These are phyloP conservation scores for Samsoniella hepiali DNA, from an alignment of 2,329 filamentous ascomycete genomes.

Conservation along the genomic window DNA sequence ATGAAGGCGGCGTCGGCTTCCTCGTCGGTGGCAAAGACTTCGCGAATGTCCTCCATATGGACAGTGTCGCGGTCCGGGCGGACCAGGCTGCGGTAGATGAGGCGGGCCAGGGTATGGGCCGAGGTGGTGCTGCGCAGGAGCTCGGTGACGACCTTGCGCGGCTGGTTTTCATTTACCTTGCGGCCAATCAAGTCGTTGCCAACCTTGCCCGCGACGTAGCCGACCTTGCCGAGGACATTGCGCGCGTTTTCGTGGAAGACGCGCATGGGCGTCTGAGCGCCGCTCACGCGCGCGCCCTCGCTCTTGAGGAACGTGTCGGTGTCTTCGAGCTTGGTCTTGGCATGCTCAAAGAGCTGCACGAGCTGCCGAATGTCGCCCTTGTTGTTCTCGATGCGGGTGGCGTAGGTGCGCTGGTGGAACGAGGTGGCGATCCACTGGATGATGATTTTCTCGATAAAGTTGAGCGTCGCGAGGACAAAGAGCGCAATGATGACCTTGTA, in stretches of 20 bases:
- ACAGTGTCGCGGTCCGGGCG: constrained; percentile 74
- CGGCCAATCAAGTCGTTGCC: constrained; percentile 90
- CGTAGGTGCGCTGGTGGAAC: constrained; percentile 88
- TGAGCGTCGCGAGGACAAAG: constrained; percentile 76
- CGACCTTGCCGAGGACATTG: constrained; percentile 73
- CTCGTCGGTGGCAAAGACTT: constrained; percentile 76
- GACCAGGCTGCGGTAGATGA: constrained; percentile 83
- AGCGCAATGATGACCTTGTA: constrained; percentile 84
- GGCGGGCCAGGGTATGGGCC: constrained; percentile 79
- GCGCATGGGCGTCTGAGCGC: constrained; percentile 70
- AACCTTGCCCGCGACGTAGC: constrained; percentile 79
- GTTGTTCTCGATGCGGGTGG: constrained; percentile 85
- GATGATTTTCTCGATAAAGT: constrained; percentile 87
- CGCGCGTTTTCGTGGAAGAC: constrained; percentile 72
- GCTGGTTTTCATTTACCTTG: constrained; percentile 67
- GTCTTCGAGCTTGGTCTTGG: constrained; percentile 66
- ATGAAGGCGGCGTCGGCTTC: constrained; percentile 85
- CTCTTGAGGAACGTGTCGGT: constrained; percentile 49
- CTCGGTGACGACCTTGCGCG: constrained; percentile 78
- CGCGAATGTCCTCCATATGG: constrained; percentile 70
- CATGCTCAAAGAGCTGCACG: constrained; percentile 62
- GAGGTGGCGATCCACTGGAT: constrained; percentile 93
- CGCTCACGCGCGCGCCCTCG: constrained; percentile 45
- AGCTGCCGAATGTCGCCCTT: constrained; percentile 76
- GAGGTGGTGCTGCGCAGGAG: constrained; percentile 69